Conservation (phyloP, 345 rosid genomes). For the Luvunga scandens region DNA sequence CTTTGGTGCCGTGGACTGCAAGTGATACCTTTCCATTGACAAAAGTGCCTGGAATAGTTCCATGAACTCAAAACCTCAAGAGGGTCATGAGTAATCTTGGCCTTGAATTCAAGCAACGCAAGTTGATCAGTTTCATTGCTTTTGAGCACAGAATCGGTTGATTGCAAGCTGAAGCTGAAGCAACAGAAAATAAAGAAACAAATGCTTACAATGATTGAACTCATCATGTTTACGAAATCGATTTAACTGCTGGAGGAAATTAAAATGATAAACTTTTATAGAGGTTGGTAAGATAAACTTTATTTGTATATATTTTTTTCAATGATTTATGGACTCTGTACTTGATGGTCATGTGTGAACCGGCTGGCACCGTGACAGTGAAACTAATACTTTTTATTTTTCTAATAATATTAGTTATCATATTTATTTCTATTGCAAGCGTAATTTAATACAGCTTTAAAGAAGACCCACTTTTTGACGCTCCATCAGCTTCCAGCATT, state of each 20-base stretch:
- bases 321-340: too few species aligned
- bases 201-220: neutral
- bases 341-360: too few species aligned
- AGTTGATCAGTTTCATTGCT: neutral
- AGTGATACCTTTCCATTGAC: neutral
- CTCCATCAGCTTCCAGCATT: too few species aligned
- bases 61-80: neutral
- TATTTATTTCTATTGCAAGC: too few species aligned
- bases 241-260: neutral
- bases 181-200: neutral
- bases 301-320: too few species aligned
- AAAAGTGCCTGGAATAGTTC: neutral
- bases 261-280: too few species aligned
- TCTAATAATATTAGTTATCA: too few species aligned
- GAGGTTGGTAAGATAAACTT: too few species aligned
- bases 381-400: too few species aligned
- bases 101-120: constrained; percentile 6
- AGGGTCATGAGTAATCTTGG: neutral
- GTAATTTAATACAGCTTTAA: too few species aligned
- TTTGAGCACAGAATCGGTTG: neutral
- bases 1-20: neutral
- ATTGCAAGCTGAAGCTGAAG: neutral
- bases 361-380: too few species aligned
- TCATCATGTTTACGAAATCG: neutral
- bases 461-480: too few species aligned